Conservation (phyloP, 2,329 filamentous ascomycete species). For the Teratosphaeria pseudoeucalypti region DNA sequence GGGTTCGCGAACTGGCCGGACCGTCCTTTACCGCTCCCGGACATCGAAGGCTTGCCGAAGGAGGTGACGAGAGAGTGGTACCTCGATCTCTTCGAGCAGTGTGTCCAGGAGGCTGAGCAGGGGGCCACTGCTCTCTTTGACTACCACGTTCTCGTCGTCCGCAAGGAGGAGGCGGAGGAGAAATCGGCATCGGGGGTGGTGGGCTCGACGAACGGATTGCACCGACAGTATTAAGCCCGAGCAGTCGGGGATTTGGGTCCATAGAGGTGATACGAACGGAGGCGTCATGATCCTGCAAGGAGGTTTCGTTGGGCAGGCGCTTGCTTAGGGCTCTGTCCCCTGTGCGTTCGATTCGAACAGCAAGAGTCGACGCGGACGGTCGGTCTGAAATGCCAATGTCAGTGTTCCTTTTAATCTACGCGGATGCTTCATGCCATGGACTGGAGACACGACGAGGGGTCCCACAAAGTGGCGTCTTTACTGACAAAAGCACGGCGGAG, state of each 20-base stretch:
- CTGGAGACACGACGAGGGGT: background rate
- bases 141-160: background rate
- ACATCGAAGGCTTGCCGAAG: conserved; percentile 1
- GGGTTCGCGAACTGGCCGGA: conserved; percentile 2
- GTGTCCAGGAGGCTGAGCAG: background rate
- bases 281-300: background rate
- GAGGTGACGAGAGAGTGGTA: conserved; percentile 1
- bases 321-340: too few species aligned
- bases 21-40: conserved; percentile 1
- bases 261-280: background rate
- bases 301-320: too few species aligned
- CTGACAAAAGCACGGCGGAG: background rate
- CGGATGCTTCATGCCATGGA: background rate
- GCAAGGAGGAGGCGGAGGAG: background rate
- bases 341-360: too few species aligned
- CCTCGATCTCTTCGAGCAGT: background rate
- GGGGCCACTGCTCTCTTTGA: background rate
- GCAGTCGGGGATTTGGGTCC: background rate
- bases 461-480: too few species aligned
- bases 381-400: too few species aligned
- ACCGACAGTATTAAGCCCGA: background rate
- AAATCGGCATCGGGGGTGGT: background rate
- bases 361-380: too few species aligned
- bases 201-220: background rate
- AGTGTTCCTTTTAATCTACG: too few species aligned